Base-by-base conservation (phyloP, 805 yeast species). In the Yarrowia keelungensis region DNA sequence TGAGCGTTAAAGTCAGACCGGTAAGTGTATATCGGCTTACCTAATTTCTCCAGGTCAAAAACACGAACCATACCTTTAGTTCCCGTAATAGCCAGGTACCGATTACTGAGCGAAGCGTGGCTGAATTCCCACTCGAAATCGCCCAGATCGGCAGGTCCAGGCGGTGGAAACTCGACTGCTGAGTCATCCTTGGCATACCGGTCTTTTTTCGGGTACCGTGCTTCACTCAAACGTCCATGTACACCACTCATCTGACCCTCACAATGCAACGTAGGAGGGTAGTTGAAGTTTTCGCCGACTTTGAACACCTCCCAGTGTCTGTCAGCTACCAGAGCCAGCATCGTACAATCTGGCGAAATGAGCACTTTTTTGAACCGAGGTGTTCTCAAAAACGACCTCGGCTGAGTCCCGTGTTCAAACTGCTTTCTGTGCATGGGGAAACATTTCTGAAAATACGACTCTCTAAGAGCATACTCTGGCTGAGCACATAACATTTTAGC, bases 381-480 rank as follows among this genome's bases (percentile, higher is more conserved):
- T 77, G 81, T 79, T 42, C 84, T 79, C 62, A 84, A 75, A 41
- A 86, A 79, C 68, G 85, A 79, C 61, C 82, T 82, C 9, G 86
- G 77, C 69, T 86, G 88, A 0, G 89, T 85, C 36, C 81, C 79
- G 74, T 83, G 83, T 53, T 86, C 86, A 62, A 82, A 81, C 62
- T 85, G 82, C 71, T 85, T 88, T 70, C 97, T 82, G 75, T 89
- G 90, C 68, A 87, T 85, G 0, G 98, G 98, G 78, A 91, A 92
- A 73, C 94, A 91, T 73, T 87, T 89, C 7, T 88, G 87, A 76
- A 88, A 91, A 67, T 87, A 82, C 68, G 84, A 69, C 58, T 74
- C 75, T 38, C 74, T 74, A 15, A 53, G 66, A 15, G 58, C 65
- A 22, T 42, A 65, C 56, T 36, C 67, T n/a, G 50, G 68, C 5